Conservation (phyloP, 768 basidiomycete genomes). For the Tylopilus cervinicoccineus region DNA sequence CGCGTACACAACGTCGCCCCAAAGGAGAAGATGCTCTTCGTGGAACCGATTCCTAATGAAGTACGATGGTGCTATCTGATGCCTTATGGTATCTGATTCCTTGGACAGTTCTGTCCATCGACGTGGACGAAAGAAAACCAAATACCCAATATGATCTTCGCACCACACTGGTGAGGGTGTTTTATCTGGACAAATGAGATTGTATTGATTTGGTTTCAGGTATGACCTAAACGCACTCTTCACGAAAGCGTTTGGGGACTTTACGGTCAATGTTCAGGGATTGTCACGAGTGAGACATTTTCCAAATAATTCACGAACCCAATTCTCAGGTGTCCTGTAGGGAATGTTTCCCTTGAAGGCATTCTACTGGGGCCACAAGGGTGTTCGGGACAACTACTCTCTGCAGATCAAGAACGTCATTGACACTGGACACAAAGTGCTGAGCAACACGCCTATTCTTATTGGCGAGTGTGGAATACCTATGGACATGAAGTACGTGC, state of each 20-base stretch:
- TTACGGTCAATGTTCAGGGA: constrained; percentile 92
- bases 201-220: constrained; percentile 38
- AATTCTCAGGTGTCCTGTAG: constrained; percentile 36
- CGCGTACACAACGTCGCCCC: constrained; percentile 48
- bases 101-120: constrained; percentile 66
- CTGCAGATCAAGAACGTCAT: constrained; percentile 81
- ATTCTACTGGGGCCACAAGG: constrained; percentile 85
- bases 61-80: constrained; percentile 34
- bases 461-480: constrained; percentile 94
- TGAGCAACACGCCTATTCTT: constrained; percentile 81
- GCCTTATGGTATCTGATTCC: constrained; percentile 3
- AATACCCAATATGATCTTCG: constrained; percentile 60
- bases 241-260: constrained; percentile 75
- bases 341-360: constrained; percentile 80
- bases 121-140: constrained; percentile 69
- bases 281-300: constrained; percentile 64
- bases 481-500: constrained; percentile 91
- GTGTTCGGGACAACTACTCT: constrained; percentile 76
- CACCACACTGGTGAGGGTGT: constrained; percentile 65
- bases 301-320: not conserved
- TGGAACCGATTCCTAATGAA: constrained; percentile 93
- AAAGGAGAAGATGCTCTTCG: constrained; percentile 60
- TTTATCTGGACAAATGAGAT: not conserved
- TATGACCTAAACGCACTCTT: constrained; percentile 93
- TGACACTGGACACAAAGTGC: constrained; percentile 56